phyloP scores from a whole-genome alignment of 805 yeast genomes.

The Diddensiella caesifluorescens region DNA sequence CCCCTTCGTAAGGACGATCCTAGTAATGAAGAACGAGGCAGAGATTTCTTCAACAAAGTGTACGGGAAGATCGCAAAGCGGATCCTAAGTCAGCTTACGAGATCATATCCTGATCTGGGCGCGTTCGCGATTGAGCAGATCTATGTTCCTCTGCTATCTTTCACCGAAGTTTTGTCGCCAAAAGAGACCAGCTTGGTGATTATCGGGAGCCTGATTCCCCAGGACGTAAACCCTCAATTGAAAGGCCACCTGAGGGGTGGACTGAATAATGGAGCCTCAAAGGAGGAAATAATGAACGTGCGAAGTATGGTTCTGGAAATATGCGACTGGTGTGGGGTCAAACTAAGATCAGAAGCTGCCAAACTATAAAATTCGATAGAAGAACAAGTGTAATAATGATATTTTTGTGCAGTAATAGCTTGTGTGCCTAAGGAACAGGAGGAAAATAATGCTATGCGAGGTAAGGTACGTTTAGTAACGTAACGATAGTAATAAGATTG shows the following conservation, averaged over 20 bases:
- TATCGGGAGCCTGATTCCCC: conserved; percentile 78
- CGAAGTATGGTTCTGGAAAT: conserved; percentile 59
- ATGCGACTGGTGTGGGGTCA: conserved; percentile 68
- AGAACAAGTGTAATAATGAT: background rate
- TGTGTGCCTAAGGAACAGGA: background rate
- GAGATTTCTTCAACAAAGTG: conserved; percentile 62
- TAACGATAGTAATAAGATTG: background rate
- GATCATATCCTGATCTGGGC: conserved; percentile 85
- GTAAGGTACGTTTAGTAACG: background rate
- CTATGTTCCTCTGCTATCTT: conserved; percentile 73
- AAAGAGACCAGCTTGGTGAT: conserved; percentile 73
- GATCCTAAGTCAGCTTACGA: conserved; percentile 58
- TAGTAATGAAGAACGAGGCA: conserved; percentile 38
- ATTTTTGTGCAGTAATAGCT: background rate
- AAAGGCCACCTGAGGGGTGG: conserved; percentile 91
- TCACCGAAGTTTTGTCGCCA: conserved; percentile 53
- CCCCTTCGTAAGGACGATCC: conserved; percentile 21
- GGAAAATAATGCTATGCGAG: background rate
- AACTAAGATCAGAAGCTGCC: conserved; percentile 55
- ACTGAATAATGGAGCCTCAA: conserved; percentile 64
- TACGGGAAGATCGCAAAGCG: conserved; percentile 71
- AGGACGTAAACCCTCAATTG: conserved; percentile 87
- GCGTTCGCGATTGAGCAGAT: conserved; percentile 63
- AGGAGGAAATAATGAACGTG: conserved; percentile 55
- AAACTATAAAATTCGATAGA: conserved; percentile 35